phyloP scores from a whole-genome alignment of 805 yeast species.

The Blastobotrys parvus region DNA sequence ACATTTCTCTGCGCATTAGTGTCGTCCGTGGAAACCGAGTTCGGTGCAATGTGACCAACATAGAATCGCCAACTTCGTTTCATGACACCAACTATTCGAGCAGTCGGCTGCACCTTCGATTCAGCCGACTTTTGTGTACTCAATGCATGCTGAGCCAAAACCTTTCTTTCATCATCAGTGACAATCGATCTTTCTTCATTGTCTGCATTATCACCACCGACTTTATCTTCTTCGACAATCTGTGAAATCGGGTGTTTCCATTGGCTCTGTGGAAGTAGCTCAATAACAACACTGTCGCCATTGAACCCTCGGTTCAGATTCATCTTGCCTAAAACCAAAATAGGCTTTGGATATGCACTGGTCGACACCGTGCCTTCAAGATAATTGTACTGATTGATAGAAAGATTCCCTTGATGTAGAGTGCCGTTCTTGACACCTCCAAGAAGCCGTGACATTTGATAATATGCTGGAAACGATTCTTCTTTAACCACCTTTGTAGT shows the following conservation, averaged over 20 bases:
- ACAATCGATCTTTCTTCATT: slow-evolving; percentile 40
- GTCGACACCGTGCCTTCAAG: slow-evolving; percentile 77
- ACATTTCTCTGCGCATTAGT: slow-evolving; percentile 69
- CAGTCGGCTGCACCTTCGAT: slow-evolving; percentile 76
- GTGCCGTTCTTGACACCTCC: slow-evolving; percentile 89
- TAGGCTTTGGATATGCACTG: slow-evolving; percentile 68
- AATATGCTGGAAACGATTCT: slow-evolving; percentile 65
- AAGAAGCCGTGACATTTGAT: slow-evolving; percentile 69
- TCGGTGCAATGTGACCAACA: slow-evolving; percentile 85
- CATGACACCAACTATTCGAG: slow-evolving; percentile 76
- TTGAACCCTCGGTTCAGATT: slow-evolving; percentile 84
- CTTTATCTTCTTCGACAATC: slow-evolving; percentile 65
- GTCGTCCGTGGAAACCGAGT: slow-evolving; percentile 42
- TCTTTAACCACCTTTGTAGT: slow-evolving; percentile 33
- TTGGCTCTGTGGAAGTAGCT: slow-evolving; percentile 70
- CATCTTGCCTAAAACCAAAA: slow-evolving; percentile 73
- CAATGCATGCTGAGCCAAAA: slow-evolving; percentile 71
- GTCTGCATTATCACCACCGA: slow-evolving; percentile 43
- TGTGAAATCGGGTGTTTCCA: slow-evolving; percentile 85
- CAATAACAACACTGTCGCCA: slow-evolving; percentile 87
- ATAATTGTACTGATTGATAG: slow-evolving; percentile 77
- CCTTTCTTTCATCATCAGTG: slow-evolving; percentile 61
- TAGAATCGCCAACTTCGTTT: slow-evolving; percentile 94
- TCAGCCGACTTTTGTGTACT: slow-evolving; percentile 35
- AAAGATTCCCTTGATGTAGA: slow-evolving; percentile 74